A percentile compares a stretch with the other conserved stretches of the same genome.
Conservation (phyloP, 805 yeast species). For the Sungouiozyma intestinalis region DNA sequence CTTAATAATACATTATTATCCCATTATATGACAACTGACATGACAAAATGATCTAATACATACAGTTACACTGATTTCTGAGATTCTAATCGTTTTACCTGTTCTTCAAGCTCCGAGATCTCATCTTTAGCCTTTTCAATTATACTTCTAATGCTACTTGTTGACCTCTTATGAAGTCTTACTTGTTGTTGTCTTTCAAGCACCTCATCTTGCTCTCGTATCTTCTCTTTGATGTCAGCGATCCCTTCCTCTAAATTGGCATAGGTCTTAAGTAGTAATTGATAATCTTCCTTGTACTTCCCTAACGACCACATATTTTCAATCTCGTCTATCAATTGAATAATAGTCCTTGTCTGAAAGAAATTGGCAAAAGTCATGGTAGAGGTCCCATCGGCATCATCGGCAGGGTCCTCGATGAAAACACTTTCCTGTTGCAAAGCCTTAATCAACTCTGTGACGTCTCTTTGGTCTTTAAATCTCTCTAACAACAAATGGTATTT, state of each 20-base stretch:
- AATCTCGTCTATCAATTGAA: constrained; percentile 26
- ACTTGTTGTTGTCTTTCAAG: constrained; percentile 15
- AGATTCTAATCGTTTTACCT: not conserved
- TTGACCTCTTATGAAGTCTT: constrained; percentile 1
- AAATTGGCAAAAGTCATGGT: constrained; percentile 29
- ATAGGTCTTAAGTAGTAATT: constrained; percentile 36
- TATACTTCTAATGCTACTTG: not conserved
- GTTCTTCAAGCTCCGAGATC: not conserved
- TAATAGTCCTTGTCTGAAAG: constrained; percentile 22
- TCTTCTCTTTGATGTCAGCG: constrained; percentile 8
- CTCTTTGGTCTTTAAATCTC: constrained; percentile 25
- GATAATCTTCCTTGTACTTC: constrained; percentile 34
- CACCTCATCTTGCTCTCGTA: constrained; percentile 4
- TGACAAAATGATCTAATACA: too few relatives aligned
- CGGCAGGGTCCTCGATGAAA: constrained; percentile 25
- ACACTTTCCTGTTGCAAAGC: constrained; percentile 34
- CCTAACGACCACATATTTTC: constrained; percentile 28
- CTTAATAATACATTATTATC: too few relatives aligned
- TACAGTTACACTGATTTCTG: too few relatives aligned
- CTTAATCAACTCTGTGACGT: constrained; percentile 31
- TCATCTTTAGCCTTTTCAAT: not conserved
- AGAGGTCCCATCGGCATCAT: constrained; percentile 15
- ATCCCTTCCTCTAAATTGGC: constrained; percentile 31
- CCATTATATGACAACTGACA: too few relatives aligned
- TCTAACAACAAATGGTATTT: constrained; percentile 25